phyloP scores from a whole-genome alignment of 176 grass and related monocot species.

The Carex scoparia region DNA sequence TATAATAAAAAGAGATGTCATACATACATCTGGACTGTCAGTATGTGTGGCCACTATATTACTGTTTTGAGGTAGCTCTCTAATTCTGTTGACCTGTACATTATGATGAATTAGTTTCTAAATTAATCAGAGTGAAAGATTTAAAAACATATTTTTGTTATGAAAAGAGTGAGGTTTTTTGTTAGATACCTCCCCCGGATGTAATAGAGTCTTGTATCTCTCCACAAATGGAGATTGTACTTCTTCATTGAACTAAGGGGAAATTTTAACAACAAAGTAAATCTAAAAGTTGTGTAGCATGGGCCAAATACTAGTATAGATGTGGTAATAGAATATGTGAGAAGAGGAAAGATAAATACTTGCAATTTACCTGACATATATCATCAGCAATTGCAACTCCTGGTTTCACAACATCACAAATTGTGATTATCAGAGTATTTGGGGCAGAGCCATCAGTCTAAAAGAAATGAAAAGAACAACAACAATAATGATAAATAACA shows the following conservation, averaged over 20 bases:
- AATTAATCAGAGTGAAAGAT: constrained; percentile 13
- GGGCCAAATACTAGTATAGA: no score
- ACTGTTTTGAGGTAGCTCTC: constrained; percentile 92
- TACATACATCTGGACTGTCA: constrained; percentile 87
- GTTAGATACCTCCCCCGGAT: constrained; percentile 83
- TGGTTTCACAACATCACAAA: constrained; percentile 82
- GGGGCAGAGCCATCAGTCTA: constrained; percentile 82
- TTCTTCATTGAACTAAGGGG: constrained; percentile 85
- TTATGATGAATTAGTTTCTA: not conserved
- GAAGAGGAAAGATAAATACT: not conserved
- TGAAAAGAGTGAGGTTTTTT: not conserved
- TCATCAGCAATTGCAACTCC: constrained; percentile 87
- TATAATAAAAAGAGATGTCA: constrained; percentile 8
- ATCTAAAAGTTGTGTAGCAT: no score
- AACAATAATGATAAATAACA: not conserved
- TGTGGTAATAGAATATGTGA: not conserved
- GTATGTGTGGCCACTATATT: constrained; percentile 95
- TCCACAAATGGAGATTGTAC: constrained; percentile 79
- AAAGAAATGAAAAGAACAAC: constrained; percentile 13
- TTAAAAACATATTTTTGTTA: not conserved
- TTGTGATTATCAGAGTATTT: constrained; percentile 81
- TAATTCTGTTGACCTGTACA: constrained; percentile 90
- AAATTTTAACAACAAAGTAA: not conserved
- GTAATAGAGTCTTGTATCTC: constrained; percentile 94
- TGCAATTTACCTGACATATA: constrained; percentile 70